Evolutionary conservation across 768 basidiomycete genomes (phyloP).

Genomic region (Kwoniella botswanensis): DNA sequence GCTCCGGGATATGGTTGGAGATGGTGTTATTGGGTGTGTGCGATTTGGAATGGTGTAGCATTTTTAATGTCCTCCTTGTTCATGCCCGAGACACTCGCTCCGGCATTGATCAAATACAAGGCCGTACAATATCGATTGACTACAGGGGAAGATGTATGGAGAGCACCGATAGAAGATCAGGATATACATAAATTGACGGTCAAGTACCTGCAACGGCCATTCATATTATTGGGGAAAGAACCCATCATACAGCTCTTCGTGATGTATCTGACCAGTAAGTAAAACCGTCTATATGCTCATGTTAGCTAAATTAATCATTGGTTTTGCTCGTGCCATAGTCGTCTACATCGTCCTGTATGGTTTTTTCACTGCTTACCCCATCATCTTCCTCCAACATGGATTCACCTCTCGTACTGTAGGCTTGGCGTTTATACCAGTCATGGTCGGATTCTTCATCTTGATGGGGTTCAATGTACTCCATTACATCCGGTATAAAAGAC

Average conservation of each 20-base stretch:
- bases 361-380: conserved; percentile 35
- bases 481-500: conserved; percentile 29
- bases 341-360: conserved; percentile 38
- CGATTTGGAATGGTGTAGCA: conserved; percentile 35
- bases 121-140: conserved; percentile 25
- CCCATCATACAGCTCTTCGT: conserved; percentile 39
- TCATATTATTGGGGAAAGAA: conserved; percentile 34
- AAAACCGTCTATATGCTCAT: not conserved
- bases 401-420: conserved; percentile 20
- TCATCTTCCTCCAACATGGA: conserved; percentile 33
- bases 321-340: conserved; percentile 7
- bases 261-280: conserved; percentile 31
- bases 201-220: conserved; percentile 33
- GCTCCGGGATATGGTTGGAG: conserved; percentile 30
- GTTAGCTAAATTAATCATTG: too few relatives aligned
- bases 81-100: conserved; percentile 39
- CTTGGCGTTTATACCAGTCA: conserved; percentile 39
- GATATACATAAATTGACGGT: conserved; percentile 29
- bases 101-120: conserved; percentile 35
- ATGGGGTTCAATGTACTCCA: conserved; percentile 20
- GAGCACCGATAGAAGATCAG: conserved; percentile 37
- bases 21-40: conserved; percentile 37
- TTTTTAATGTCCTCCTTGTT: conserved; percentile 27
- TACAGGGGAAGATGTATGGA: conserved; percentile 33
- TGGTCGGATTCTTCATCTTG: conserved; percentile 35